A percentile compares a stretch with the other conserved stretches of the same genome.
Conservation (phyloP, 2,329 filamentous ascomycete species). For the Graphilbum ipis-grandicollis region DNA sequence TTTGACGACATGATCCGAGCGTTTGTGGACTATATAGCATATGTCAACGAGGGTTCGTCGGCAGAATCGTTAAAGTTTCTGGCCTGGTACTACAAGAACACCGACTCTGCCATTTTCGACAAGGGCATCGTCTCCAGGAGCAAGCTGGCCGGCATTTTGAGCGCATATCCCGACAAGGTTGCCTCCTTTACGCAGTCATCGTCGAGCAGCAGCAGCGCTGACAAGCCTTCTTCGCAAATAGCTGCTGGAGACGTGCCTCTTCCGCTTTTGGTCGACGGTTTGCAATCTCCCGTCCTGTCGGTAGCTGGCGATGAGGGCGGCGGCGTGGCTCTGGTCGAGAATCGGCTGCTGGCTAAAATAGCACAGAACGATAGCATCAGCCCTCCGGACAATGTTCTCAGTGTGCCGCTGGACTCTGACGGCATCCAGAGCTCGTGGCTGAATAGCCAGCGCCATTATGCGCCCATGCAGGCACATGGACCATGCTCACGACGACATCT, state of each 20-base stretch:
- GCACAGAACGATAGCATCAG: no score
- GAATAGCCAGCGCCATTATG: no score
- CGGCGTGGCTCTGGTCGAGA: no score
- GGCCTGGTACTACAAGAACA: constrained; percentile 22
- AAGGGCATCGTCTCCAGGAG: constrained; percentile 11
- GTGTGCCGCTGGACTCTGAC: no score
- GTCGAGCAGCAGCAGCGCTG: not conserved
- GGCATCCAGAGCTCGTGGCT: no score
- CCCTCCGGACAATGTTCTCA: no score
- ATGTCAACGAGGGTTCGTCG: constrained; percentile 14
- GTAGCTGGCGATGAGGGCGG: no score
- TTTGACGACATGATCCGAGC: constrained; percentile 35
- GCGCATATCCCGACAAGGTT: constrained; percentile 6
- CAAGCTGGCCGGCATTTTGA: constrained; percentile 6
- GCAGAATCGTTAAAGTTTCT: constrained; percentile 9
- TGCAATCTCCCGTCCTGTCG: no score
- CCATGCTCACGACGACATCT: no score
- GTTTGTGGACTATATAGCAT: constrained; percentile 25
- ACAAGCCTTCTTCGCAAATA: not conserved
- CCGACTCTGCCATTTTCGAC: constrained; percentile 10
- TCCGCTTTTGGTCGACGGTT: no score
- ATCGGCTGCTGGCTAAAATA: no score
- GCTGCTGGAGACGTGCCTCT: not conserved
- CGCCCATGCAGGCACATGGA: no score
- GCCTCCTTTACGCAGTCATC: not conserved